Conservation (phyloP, 2,329 filamentous ascomycete genomes). For the Cladosporium sp. region DNA sequence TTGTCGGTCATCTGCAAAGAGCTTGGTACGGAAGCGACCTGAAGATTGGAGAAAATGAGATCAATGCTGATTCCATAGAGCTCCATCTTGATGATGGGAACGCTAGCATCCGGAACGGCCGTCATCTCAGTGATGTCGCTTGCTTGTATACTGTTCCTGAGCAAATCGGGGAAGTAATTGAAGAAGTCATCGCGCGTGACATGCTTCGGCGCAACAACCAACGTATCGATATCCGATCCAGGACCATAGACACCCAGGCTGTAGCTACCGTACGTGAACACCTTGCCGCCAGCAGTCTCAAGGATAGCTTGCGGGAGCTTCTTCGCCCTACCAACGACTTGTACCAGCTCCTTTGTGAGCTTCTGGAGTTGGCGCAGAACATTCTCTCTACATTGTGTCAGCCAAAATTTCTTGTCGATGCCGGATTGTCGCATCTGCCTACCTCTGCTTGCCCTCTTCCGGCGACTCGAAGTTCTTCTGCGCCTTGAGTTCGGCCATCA, state of each 20-base stretch:
- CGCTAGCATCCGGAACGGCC: constrained; percentile 82
- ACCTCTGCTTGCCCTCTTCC: constrained; percentile 81
- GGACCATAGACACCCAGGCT: constrained; percentile 90
- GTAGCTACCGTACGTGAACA: constrained; percentile 96
- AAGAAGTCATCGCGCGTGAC: constrained; percentile 91
- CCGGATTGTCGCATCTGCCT: constrained; percentile 17
- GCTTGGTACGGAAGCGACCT: constrained; percentile 41
- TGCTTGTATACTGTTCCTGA: constrained; percentile 69
- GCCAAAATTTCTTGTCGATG: constrained; percentile 10
- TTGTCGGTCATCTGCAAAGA: constrained; percentile 77
- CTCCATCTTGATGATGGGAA: constrained; percentile 96
- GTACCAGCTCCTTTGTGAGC: constrained; percentile 83
- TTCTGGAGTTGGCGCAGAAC: constrained; percentile 73
- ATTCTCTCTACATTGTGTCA: constrained; percentile 51
- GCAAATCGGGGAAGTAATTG: constrained; percentile 73
- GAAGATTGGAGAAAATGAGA: constrained; percentile 61
- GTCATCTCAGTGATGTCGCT: constrained; percentile 82
- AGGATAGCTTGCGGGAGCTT: constrained; percentile 71
- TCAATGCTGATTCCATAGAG: constrained; percentile 90
- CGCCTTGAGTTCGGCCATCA: constrained; percentile 77
- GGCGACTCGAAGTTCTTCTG: constrained; percentile 90
- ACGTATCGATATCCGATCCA: constrained; percentile 95
- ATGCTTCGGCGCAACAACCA: constrained; percentile 87
- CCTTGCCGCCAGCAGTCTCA: constrained; percentile 80
- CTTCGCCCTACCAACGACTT: constrained; percentile 70